Evolutionary conservation across 176 grass and related monocot species (phyloP).

Genomic region (Paspalum vaginatum): DNA sequence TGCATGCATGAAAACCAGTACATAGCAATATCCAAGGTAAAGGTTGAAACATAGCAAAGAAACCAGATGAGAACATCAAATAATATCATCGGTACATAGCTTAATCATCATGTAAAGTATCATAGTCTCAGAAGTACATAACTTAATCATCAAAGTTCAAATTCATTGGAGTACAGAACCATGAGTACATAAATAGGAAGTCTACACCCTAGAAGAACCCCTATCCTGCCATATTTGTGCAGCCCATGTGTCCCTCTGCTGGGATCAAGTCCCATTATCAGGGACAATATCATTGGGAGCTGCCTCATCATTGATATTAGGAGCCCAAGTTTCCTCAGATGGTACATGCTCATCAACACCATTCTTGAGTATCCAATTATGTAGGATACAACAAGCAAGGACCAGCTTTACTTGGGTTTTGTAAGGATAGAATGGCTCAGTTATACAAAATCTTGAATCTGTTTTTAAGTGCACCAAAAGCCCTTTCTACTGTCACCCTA

Average conservation of each 20-base stretch:
- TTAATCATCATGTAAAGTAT: no score
- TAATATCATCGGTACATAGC: neutral
- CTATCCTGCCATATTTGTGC: neutral
- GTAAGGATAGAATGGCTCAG: no score
- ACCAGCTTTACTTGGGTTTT: no score
- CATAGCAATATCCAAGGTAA: no score
- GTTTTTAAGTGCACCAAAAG: neutral
- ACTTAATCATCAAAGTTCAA: no score
- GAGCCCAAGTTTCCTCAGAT: neutral
- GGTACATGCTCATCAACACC: neutral
- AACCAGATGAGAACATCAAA: neutral
- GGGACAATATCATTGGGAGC: neutral
- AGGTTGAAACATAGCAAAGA: no score
- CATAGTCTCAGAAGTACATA: no score
- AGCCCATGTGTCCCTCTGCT: neutral
- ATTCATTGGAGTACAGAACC: no score
- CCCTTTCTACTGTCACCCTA: neutral
- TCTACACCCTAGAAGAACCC: neutral
- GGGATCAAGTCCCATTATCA: neutral
- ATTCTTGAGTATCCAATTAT: neutral
- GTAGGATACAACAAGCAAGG: no score
- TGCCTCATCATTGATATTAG: neutral
- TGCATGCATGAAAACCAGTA: no score
- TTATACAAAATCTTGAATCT: neutral
- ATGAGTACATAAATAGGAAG: no score